These are phyloP conservation scores for Calonectria hawksworthii DNA, from an alignment of 2,329 filamentous ascomycete genomes.

Conservation along the genomic window DNA sequence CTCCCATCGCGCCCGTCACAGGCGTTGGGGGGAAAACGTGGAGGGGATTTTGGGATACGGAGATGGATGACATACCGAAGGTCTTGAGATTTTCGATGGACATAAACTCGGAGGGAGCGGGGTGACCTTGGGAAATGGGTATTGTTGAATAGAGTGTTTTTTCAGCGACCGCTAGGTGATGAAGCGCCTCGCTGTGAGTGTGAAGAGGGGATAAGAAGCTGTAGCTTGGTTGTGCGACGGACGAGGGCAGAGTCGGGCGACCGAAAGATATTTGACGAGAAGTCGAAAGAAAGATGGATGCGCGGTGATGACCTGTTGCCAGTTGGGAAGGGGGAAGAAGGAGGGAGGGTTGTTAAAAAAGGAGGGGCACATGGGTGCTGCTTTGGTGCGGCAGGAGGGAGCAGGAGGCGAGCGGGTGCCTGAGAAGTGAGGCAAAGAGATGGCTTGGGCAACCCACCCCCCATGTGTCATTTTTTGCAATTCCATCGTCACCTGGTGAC, in stretches of 20 bases:
- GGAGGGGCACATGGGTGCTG: conserved; percentile 30
- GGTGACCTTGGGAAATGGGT: conserved; percentile 69
- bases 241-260: conserved; percentile 7
- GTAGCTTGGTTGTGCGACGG: conserved; percentile 33
- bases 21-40: background rate
- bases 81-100: conserved; percentile 99
- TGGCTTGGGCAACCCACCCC: background rate
- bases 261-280: conserved; percentile 23
- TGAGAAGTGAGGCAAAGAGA: conserved; percentile 8
- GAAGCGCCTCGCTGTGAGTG: conserved; percentile 61
- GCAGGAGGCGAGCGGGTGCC: conserved; percentile 5
- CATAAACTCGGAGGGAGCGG: conserved; percentile 88
- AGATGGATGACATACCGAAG: conserved; percentile 78
- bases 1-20: background rate
- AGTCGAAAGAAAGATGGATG: conserved; percentile 26
- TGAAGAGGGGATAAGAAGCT: conserved; percentile 33
- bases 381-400: conserved; percentile 20
- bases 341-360: conserved; percentile 43
- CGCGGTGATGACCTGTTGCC: conserved; percentile 8
- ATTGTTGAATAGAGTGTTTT: conserved; percentile 54
- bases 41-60: background rate
- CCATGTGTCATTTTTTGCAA: conserved; percentile 5
- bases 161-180: conserved; percentile 66
- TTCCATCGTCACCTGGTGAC: background rate
- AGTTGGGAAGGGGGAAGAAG: conserved; percentile 19